Evolutionary conservation across 495 filamentous ascomycete species (phyloP), one percentile per base, ranked within the genome.

Genomic region (Lindgomyces ingoldianus): DNA sequence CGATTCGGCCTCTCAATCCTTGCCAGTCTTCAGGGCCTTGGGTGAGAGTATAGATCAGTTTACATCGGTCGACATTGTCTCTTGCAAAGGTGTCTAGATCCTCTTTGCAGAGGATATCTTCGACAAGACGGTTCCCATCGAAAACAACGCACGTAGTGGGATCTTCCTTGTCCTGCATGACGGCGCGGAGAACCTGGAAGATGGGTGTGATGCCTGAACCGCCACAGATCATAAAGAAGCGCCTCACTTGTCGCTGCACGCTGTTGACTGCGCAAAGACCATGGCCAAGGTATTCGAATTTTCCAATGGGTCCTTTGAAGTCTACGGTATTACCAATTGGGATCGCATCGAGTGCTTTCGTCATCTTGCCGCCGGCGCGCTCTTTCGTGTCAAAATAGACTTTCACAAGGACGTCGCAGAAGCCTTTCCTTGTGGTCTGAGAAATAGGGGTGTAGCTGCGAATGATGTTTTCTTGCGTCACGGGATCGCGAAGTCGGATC

Each of bases 181-280:
- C 84, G 3, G 91, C 90, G 27, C 91, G 79, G 36, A 97, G 79
- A 0, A 97, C 91, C 65, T 96, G 90, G 77, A 88, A 96, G 57
- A 97, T 89, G 0, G 93, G 93, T 42, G 93, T 98, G 69, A 98
- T 90, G 1, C 93, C 93, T 2, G 84, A 90, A 36, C 93, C 93
- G 27, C 83, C 93, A 64, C 90, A 94, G 51, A 98, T 89, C 93
- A 98, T 96, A 66, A 86, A 79, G 74, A 98, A 92, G 24, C 80
- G 81, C 42, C 81, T 81, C 1, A 96, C 84, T 1, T 65, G 74
- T 14, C 89, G 74, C 62, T 82, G 75, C 33, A 77, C 79, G 2
- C 84, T 85, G 39, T 84, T 82, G 36, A 96, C 76, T 0, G 79
- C 67, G 61, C 91, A 89, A 9, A 75, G 65, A 0, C 93, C 91